phyloP scores from a whole-genome alignment of 1,139 yeast genomes.

The Neolecta irregularis region DNA sequence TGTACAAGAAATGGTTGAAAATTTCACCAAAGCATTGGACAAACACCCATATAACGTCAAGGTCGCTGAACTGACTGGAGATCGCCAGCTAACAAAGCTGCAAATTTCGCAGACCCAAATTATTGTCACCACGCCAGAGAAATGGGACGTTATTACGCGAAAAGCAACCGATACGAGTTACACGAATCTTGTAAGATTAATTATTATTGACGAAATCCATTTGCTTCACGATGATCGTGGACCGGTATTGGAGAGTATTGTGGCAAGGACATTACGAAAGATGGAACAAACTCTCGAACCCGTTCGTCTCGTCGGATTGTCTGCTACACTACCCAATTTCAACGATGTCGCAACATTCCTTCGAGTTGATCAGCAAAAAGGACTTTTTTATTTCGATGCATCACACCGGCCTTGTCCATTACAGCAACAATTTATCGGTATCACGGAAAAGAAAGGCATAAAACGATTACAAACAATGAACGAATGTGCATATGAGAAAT shows the following conservation, averaged over 20 bases:
- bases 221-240: constrained; percentile 89
- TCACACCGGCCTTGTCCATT: constrained; percentile 84
- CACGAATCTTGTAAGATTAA: constrained; percentile 45
- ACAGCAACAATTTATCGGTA: constrained; percentile 74
- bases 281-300: constrained; percentile 31
- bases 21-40: constrained; percentile 55
- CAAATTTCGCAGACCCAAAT: constrained; percentile 71
- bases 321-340: constrained; percentile 90
- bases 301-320: constrained; percentile 66
- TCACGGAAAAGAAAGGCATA: constrained; percentile 70
- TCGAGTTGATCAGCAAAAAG: constrained; percentile 42
- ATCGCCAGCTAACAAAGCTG: constrained; percentile 57
- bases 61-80: constrained; percentile 87
- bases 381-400: constrained; percentile 66
- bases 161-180: constrained; percentile 52
- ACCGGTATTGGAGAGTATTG: constrained; percentile 79
- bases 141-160: constrained; percentile 93
- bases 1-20: constrained; percentile 89
- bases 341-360: constrained; percentile 73
- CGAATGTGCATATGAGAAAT: constrained; percentile 78
- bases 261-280: constrained; percentile 52
- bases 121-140: constrained; percentile 85
- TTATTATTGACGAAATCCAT: constrained; percentile 91
- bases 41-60: constrained; percentile 45
- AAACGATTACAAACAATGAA: constrained; percentile 73